Conservation (phyloP, 2,329 filamentous ascomycete genomes). For the Botrytis tulipae region DNA sequence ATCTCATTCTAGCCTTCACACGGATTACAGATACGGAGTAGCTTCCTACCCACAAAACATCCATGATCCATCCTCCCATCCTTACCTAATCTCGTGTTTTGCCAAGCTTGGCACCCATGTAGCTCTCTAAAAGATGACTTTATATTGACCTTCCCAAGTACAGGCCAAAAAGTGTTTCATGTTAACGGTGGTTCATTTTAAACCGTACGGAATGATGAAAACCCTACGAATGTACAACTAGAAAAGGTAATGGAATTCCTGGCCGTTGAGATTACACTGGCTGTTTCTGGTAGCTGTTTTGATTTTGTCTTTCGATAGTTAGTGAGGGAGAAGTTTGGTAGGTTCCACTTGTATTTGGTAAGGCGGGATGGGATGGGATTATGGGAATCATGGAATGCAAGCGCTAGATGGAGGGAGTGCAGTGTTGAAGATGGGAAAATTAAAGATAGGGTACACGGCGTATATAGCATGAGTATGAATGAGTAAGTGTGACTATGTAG, state of each 20-base stretch:
- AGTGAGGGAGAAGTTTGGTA: neutral
- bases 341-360: neutral
- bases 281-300: neutral
- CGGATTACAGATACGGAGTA: neutral
- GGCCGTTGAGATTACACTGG: neutral
- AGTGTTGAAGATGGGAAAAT: neutral
- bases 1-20: neutral
- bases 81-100: conserved; percentile 8
- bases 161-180: neutral
- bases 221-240: neutral
- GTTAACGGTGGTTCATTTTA: neutral
- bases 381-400: neutral
- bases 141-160: neutral
- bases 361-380: neutral
- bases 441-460: neutral
- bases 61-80: neutral
- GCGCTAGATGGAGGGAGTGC: neutral
- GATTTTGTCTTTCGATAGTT: neutral
- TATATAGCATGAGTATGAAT: neutral
- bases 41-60: neutral
- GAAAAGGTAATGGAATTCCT: neutral
- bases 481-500: neutral
- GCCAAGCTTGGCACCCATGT: neutral
- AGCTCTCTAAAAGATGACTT: neutral
- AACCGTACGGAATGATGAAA: neutral